A percentile compares a stretch with the other conserved stretches of the same genome.
These are phyloP conservation scores for Aaosphaeria pasadenensis DNA, from an alignment of 2,329 filamentous ascomycete genomes.

Conservation along the genomic window DNA sequence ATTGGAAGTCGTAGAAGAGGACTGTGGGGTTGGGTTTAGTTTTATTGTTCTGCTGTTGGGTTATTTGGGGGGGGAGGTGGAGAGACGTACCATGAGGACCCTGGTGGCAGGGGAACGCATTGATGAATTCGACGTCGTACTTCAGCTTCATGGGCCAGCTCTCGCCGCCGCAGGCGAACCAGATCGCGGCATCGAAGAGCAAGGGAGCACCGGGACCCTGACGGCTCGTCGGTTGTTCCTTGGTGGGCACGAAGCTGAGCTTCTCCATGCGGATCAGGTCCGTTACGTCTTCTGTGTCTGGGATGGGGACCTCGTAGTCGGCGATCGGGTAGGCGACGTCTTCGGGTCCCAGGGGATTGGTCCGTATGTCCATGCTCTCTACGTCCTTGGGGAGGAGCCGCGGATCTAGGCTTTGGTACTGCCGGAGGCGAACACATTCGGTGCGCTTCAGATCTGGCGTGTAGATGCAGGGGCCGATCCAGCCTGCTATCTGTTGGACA, in stretches of 20 bases:
- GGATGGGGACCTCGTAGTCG: slow-evolving; percentile 63
- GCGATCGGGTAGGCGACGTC: slow-evolving; percentile 61
- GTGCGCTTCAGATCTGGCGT: slow-evolving; percentile 64
- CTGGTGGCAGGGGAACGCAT: slow-evolving; percentile 40
- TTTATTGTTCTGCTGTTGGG: neutral
- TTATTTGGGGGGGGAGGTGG: no score
- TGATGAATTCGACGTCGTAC: slow-evolving; percentile 42
- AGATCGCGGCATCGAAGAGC: slow-evolving; percentile 37
- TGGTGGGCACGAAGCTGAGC: slow-evolving; percentile 55
- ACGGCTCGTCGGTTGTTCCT: slow-evolving; percentile 30
- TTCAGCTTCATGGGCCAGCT: slow-evolving; percentile 38
- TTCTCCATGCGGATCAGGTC: slow-evolving; percentile 70
- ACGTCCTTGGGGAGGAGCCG: slow-evolving; percentile 58
- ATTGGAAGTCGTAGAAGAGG: slow-evolving; percentile 69
- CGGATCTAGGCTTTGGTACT: slow-evolving; percentile 55
- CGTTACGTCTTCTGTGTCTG: slow-evolving; percentile 56
- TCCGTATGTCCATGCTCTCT: slow-evolving; percentile 63
- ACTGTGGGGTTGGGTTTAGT: slow-evolving; percentile 35
- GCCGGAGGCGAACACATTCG: slow-evolving; percentile 68
- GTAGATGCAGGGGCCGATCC: slow-evolving; percentile 70
- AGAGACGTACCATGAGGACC: slow-evolving; percentile 37
- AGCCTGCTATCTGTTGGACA: slow-evolving; percentile 67
- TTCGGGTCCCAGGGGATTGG: slow-evolving; percentile 65
- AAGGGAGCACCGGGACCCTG: slow-evolving; percentile 29
- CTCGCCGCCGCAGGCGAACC: slow-evolving; percentile 39